Evolutionary conservation across 106 monocot genomes (phyloP), one percentile per base, ranked within the genome.

Genomic region (Allium sativum): DNA sequence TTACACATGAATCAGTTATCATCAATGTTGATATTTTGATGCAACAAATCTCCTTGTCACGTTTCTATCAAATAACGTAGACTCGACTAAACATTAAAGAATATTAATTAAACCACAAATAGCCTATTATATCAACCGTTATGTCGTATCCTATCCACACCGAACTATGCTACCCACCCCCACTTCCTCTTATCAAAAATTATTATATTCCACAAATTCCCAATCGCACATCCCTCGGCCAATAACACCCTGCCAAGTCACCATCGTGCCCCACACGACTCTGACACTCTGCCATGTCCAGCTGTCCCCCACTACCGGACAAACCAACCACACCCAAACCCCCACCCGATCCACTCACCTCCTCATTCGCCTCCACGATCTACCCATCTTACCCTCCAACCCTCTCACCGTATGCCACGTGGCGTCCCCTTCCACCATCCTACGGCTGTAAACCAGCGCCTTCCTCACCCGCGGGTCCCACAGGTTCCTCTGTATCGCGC

Each of bases 371-470:
- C 62, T 7, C 75, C 66, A 53, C 7, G 74, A 74, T n/a, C 77
- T 73, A 15, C 59, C 70, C 19, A 81, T 21, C 80, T 68, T 84
- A 31, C 66, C 60, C 18, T 68, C 59, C 21, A 98, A 59, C 19
- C 66, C 80, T 54, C 57, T 70, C 21, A 85, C 11, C 53, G 85
- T 74, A 9, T 88, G 91, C 96, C 91, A 98, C 73, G 96, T 90
- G 46, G 96, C 96, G 53, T 98, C 96, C 0, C 91, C 96, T 0
- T 56, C 53, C 53, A 44, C 17, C 14, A 88, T 75, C 57, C 20
- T 73, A 15, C 71, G 74, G 74, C 80, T 57, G 71, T 78, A 98
- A 12, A 88, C 45, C 53, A 98, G 74, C 11, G 91, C 84, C 19
- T 57, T 48, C 21, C 87, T 66, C 50, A 80, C 72, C 10, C 55